phyloP scores from a whole-genome alignment of 1,284 basidiomycete species.

The Tylopilus sp. region DNA sequence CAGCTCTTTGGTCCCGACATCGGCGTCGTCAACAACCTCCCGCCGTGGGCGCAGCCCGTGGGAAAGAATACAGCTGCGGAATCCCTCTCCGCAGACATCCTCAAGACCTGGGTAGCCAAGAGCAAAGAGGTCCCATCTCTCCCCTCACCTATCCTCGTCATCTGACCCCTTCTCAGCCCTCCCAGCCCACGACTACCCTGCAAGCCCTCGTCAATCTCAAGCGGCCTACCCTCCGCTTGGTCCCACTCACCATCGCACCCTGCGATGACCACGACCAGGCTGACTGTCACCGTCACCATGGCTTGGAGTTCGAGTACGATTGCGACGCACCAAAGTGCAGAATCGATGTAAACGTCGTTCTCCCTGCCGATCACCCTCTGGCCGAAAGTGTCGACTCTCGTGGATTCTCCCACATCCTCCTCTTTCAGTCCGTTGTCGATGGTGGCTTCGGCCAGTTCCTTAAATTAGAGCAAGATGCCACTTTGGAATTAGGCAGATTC shows the following conservation, averaged over 20 bases:
- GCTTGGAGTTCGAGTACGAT: constrained; percentile 85
- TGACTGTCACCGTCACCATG: constrained; percentile 58
- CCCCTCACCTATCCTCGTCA: rapidly evolving
- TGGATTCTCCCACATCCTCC: constrained; percentile 50
- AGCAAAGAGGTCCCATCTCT: constrained; percentile 67
- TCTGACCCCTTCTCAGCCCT: constrained; percentile 42
- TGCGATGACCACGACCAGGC: constrained; percentile 41
- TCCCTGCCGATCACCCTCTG: constrained; percentile 57
- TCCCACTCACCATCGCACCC: constrained; percentile 53
- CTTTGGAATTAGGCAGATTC: constrained; percentile 67
- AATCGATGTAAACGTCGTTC: constrained; percentile 69
- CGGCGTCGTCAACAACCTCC: constrained; percentile 46
- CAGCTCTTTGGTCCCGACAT: constrained; percentile 66
- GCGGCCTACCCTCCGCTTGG: constrained; percentile 72
- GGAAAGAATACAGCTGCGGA: constrained; percentile 32
- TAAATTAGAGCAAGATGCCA: constrained; percentile 69
- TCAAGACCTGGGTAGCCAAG: constrained; percentile 78
- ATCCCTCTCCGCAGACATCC: constrained; percentile 38
- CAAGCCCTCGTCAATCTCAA: constrained; percentile 91
- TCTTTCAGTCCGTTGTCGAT: constrained; percentile 71
- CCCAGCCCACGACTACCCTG: constrained; percentile 82
- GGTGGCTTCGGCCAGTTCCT: constrained; percentile 79
- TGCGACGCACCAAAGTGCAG: constrained; percentile 80
- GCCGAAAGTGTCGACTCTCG: constrained; percentile 38
- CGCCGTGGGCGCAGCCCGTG: constrained; percentile 42